Conservation (phyloP, 2,329 filamentous ascomycete species). For the Lachnellula cervina region DNA sequence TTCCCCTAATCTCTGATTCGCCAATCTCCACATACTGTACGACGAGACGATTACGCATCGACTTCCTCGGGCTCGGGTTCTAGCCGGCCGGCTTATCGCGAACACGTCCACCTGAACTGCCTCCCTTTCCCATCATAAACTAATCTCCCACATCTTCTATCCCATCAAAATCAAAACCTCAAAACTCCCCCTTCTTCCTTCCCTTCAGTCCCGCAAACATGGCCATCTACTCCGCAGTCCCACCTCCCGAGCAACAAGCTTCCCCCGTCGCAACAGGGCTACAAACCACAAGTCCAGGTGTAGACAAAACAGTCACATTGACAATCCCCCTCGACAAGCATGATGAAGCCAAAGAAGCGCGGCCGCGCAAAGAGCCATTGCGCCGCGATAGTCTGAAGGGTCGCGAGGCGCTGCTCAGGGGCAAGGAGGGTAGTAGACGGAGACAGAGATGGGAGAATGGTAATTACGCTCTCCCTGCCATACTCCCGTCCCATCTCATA, state of each 20-base stretch:
- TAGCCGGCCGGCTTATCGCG: slow-evolving; percentile 11
- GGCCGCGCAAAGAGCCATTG: slow-evolving; percentile 25
- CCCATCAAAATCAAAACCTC: not conserved
- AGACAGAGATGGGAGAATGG: slow-evolving; percentile 94
- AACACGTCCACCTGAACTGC: not conserved
- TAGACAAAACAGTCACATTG: slow-evolving; percentile 59
- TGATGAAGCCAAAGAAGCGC: slow-evolving; percentile 17
- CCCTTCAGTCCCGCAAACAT: slow-evolving; percentile 31
- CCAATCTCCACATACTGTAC: not conserved
- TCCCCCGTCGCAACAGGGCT: slow-evolving; percentile 33
- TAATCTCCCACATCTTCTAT: not conserved
- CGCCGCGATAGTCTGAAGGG: slow-evolving; percentile 50
- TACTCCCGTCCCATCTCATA: not conserved
- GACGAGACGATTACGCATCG: slow-evolving; percentile 10
- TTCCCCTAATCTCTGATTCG: slow-evolving; percentile 7
- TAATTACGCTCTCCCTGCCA: slow-evolving; percentile 35
- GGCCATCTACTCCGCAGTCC: slow-evolving; percentile 51
- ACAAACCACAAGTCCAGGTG: slow-evolving; percentile 49
- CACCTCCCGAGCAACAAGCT: slow-evolving; percentile 40
- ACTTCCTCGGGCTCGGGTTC: not conserved
- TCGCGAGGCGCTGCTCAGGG: slow-evolving; percentile 58
- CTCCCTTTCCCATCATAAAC: not conserved
- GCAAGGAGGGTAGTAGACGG: slow-evolving; percentile 83
- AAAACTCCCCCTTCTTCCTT: not conserved
- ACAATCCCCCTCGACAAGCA: slow-evolving; percentile 70